phyloP scores from a whole-genome alignment of 306 rosid genomes.

The Cotoneaster glaucophyllus region DNA sequence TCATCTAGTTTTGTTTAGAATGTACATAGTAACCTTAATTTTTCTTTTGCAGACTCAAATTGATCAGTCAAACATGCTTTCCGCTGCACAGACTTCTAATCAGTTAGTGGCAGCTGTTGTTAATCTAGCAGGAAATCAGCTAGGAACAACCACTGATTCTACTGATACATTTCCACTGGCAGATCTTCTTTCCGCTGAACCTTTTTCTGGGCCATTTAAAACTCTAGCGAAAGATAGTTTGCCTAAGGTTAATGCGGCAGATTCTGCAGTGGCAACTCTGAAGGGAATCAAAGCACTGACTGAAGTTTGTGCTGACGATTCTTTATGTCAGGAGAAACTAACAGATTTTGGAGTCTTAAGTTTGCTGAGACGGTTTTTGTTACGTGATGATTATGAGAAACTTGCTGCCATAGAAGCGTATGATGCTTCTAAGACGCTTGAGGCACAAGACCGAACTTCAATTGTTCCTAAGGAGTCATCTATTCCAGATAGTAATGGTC shows the following conservation, averaged over 20 bases:
- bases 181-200: slow-evolving; percentile 76
- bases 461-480: slow-evolving; percentile 37
- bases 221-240: slow-evolving; percentile 51
- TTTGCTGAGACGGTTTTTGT: slow-evolving; percentile 74
- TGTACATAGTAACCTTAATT: neutral
- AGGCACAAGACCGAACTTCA: slow-evolving; percentile 50
- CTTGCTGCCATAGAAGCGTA: slow-evolving; percentile 83
- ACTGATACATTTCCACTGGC: slow-evolving; percentile 56
- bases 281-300: slow-evolving; percentile 90
- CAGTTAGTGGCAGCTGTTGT: slow-evolving; percentile 75
- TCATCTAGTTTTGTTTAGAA: slow-evolving; percentile 3
- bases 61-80: slow-evolving; percentile 67
- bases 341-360: slow-evolving; percentile 67
- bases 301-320: slow-evolving; percentile 69
- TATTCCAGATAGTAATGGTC: slow-evolving; percentile 36
- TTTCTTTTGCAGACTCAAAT: slow-evolving; percentile 69
- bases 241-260: slow-evolving; percentile 80
- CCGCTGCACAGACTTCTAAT: slow-evolving; percentile 66
- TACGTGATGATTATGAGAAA: slow-evolving; percentile 88
- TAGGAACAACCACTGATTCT: slow-evolving; percentile 40
- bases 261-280: slow-evolving; percentile 83
- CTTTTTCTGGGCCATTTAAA: slow-evolving; percentile 65
- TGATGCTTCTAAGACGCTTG: slow-evolving; percentile 72
- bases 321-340: slow-evolving; percentile 48
- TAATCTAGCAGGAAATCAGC: slow-evolving; percentile 65